Base-by-base conservation (phyloP, 305 asterid genomes). In the Plantago coronopus region DNA sequence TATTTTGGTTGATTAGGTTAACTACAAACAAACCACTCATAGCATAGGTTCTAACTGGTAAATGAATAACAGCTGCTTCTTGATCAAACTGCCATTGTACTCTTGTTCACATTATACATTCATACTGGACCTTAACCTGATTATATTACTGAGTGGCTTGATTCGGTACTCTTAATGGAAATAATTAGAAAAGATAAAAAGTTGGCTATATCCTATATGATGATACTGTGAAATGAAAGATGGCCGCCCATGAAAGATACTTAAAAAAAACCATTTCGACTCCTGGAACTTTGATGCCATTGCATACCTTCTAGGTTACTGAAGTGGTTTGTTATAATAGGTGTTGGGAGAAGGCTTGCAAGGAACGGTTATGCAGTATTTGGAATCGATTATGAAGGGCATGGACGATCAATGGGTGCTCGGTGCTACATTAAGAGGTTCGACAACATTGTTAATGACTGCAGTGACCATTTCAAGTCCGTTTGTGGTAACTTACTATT, bases 331-430 rank as follows among this genome's bases (percentile, higher is more conserved):
- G 47, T 63, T 31, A 29, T 69, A 69, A 42, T 73, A 88, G 97
- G 95, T 44, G 82, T 86, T 49, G 98, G 97, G 55, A 75, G 64
- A 43, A 83, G 64, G 78, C 80, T 91, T 12, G 95, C 96, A 2
- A 74, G 77, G n/a, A 55, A 76, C 17, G 98, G 96, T 4, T 91
- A 81, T 16, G 95, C 83, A 0, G 97, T 91, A 51, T 85, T 89
- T 31, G 98, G 97, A 14, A 74, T 91, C 8, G 98, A 91, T 66
- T 89, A 91, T 16, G 98, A 91, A 83, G 98, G 98, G 10, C 98
- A 91, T 47, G 98, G 98, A 25, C 89, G 85, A 62, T 91, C 98
- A n/a, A 58, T 19, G 70, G 98, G 98, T 13, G 66, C 84, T 13
- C 95, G 98, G 0, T 91, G 98, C 68, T 91, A 91, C 88, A 83